Evolutionary conservation across 768 basidiomycete genomes (phyloP), one percentile per base, ranked within the genome.

Genomic region (Termitomyces sp.): DNA sequence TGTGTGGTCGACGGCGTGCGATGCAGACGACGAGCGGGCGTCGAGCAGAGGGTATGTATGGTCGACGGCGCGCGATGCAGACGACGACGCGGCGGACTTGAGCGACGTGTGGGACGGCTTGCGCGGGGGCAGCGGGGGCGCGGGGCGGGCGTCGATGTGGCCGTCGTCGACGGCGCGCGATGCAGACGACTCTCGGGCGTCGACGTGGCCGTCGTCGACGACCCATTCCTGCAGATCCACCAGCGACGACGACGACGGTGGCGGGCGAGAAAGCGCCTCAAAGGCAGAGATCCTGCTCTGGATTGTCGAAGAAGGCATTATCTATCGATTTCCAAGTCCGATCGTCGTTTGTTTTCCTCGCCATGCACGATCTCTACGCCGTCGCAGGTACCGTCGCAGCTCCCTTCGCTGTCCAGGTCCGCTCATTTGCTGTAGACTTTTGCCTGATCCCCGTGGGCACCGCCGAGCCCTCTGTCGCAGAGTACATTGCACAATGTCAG

Each of bases 401-500:
- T 1, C 1, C 31, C 10, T 33, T 33, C 31, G 23, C 23, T 33
- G 3, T 33, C 10, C 31, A 33, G 1, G 0, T 10, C 8, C 3
- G 9, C 3, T 33, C 10, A 3, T 9, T 10, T 33, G 7, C 8
- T 33, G 7, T 33, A 92, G 92, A 94, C 69, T 93, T 95, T 66
- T 94, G 92, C 65, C 81, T 94, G 40, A 85, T 94, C 55, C 93
- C 92, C 12, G 87, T 94, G 54, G 92, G 92, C 55, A 90, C 88
- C 2, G 81, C 70, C 15, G 81, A 84, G 31, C 73, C 89, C 23
- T 92, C 89, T 6, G 92, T 91, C 19, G 89, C 88, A 10, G 81
- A 85, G 66, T 82, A 91, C 63, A 79, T 92, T 57, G 89, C 89
- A 40, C 81, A 92, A 70, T 94, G 91, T 60, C 90, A 92, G 38